Base-by-base conservation (phyloP, 441 rosid genomes). In the Adansonia gregorii region DNA sequence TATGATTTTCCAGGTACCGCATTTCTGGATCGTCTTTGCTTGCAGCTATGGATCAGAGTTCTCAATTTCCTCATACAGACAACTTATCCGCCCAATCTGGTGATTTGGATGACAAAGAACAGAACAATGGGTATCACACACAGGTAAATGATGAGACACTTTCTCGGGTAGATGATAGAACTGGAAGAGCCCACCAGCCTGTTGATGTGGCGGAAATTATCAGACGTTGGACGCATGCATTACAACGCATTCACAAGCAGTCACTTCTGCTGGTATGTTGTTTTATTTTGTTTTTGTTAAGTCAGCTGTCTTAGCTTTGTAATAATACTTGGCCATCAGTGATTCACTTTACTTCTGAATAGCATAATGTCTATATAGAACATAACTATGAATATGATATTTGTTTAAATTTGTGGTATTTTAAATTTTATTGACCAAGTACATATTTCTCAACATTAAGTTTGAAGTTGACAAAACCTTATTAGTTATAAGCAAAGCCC, bases 161-260 rank as follows among this genome's bases (percentile, higher is more conserved):
- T 83, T 87, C 94, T 78, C 87, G 88, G 81, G 83, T 86, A 75
- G 98, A 94, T 85, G 98, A 97, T 77, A 93, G 97, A 86, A 85
- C 93, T 82, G 98, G 97, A 85, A 91, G 95, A 85, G 84, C 80
- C 77, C 94, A 89, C 73, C 97, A 93, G 64, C 87, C 98, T 35
- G 97, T 94, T 82, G 99, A 94, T 87, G 94, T 97, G 20, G 98
- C 98, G 3, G 99, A 97, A 87, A 89, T 97, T 84, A 94, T 97
- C 74, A 89, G 99, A 85, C 97, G 98, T 73, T 97, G 99, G 98
- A 97, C 98, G 0, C 98, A 97, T 85, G 99, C 98, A 27, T 87
- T 94, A 82, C 99, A 92, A 82, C 97, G 98, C 77, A 92, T 97
- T 85, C 98, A 94, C 80, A 97, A 94, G 82, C 98, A 93, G 81